Base-by-base conservation (phyloP, 1,284 basidiomycete genomes). In the Melampsora americana region DNA sequence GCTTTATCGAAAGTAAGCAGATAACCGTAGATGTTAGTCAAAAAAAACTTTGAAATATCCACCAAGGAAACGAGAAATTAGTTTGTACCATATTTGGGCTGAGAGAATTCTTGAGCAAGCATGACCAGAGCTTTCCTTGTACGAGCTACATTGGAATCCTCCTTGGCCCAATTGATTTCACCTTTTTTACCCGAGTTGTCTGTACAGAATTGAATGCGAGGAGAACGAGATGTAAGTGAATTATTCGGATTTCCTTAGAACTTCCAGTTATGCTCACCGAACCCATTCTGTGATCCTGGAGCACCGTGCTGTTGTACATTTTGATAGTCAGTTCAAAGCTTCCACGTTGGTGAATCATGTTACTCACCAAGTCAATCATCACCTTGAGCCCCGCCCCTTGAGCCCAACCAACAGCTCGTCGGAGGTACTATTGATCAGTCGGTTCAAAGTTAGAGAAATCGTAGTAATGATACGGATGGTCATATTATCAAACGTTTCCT, bases 331-430 rank as follows among this genome's bases (percentile, higher is more conserved):
- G 16, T 39, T 26, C 5, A 30, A 18, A 35, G 61, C 11, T 64
- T 44, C 42, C 42, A 14, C 42, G 12, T 44, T 44, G 42, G 3
- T 44, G 16, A 14, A 1, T 44, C 11, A 12, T 14, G 42, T 11
- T 14, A 64, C 32, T 66, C 53, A 73, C 70, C 44, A 92, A 85
- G 83, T 92, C 91, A 53, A 93, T 83, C 66, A 95, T 88, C 73
- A 96, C 85, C 82, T 93, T 93, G 77, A 97, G 83, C 5, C 88
- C 88, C 80, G 92, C 83, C 35, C 88, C 87, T 26, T 84, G 81
- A 3, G 92, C 92, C 94, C 94, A 96, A 1, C 82, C 83, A 56
- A 92, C 87, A 0, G 92, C 93, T 69, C 82, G 80, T 77, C 85
- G 83, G 32, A 87, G 83, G 81, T 86, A 84, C 46, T 80, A 79